Evolutionary conservation across 2,329 filamentous ascomycete species (phyloP).

Genomic region (Chalaropsis thielavioides): DNA sequence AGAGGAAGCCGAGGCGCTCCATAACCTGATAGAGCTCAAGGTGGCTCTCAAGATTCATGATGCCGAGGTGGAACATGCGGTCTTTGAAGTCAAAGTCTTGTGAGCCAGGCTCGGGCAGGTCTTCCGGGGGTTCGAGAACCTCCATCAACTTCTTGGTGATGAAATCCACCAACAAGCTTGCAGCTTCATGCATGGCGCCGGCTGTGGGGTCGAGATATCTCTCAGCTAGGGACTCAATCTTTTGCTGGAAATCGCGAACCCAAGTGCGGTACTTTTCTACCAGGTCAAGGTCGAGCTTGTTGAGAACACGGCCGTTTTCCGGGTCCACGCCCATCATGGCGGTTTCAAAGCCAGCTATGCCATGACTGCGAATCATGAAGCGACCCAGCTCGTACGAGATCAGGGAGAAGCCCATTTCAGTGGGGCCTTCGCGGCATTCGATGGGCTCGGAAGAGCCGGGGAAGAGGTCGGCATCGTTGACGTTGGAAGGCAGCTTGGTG

Average conservation of each 20-base stretch:
- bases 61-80: constrained; percentile 40
- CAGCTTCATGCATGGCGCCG: constrained; percentile 38
- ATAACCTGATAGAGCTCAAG: constrained; percentile 31
- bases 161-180: constrained; percentile 33
- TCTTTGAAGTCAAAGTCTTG: constrained; percentile 37
- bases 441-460: constrained; percentile 38
- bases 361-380: constrained; percentile 31
- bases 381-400: constrained; percentile 36
- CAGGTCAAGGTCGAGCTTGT: constrained; percentile 21
- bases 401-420: constrained; percentile 45
- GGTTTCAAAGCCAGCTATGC: constrained; percentile 35
- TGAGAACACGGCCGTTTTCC: constrained; percentile 21
- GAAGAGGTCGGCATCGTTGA: constrained; percentile 45
- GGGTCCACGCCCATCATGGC: constrained; percentile 34
- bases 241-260: constrained; percentile 30
- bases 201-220: constrained; percentile 38
- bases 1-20: constrained; percentile 35
- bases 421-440: constrained; percentile 39
- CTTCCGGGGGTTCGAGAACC: constrained; percentile 33
- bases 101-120: constrained; percentile 35
- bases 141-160: constrained; percentile 36
- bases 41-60: constrained; percentile 36
- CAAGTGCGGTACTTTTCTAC: constrained; percentile 31
- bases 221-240: constrained; percentile 32
- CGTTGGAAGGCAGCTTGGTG: constrained; percentile 40